These are phyloP conservation scores for Thermothelomyces thermophilus DNA, from an alignment of 2,329 filamentous ascomycete genomes.

Conservation along the genomic window DNA sequence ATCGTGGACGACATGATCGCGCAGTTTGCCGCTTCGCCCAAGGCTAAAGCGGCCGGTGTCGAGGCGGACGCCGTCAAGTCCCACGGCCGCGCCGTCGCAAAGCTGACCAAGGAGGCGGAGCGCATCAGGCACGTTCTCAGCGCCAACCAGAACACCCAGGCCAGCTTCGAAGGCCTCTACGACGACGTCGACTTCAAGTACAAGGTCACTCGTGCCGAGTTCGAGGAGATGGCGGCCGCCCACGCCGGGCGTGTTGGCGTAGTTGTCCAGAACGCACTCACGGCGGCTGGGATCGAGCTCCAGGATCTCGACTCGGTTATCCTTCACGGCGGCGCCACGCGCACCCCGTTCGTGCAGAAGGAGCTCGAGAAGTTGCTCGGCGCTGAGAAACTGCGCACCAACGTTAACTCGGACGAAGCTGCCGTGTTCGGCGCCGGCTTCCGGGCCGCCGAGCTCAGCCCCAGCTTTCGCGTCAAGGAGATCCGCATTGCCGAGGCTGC, in stretches of 20 bases:
- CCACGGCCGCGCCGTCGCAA: slow-evolving; percentile 80
- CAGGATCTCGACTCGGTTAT: slow-evolving; percentile 82
- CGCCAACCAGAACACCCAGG: slow-evolving; percentile 76
- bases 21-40: slow-evolving; percentile 66
- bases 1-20: slow-evolving; percentile 84
- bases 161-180: slow-evolving; percentile 81
- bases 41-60: slow-evolving; percentile 58
- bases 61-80: slow-evolving; percentile 56
- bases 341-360: slow-evolving; percentile 92
- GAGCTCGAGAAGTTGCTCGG: slow-evolving; percentile 71
- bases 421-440: slow-evolving; percentile 95
- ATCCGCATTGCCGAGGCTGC: slow-evolving; percentile 77
- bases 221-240: slow-evolving; percentile 68
- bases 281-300: slow-evolving; percentile 64
- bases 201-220: slow-evolving; percentile 72
- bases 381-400: slow-evolving; percentile 75
- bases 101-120: slow-evolving; percentile 90
- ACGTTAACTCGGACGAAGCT: slow-evolving; percentile 94
- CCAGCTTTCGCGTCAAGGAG: slow-evolving; percentile 96
- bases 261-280: slow-evolving; percentile 69
- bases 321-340: slow-evolving; percentile 81
- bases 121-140: slow-evolving; percentile 82
- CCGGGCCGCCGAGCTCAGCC: slow-evolving; percentile 84
- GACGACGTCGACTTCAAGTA: slow-evolving; percentile 92
- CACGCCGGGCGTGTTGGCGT: slow-evolving; percentile 61